phyloP scores from a whole-genome alignment of 768 basidiomycete species.

The Pleurotus citrinopileatus region DNA sequence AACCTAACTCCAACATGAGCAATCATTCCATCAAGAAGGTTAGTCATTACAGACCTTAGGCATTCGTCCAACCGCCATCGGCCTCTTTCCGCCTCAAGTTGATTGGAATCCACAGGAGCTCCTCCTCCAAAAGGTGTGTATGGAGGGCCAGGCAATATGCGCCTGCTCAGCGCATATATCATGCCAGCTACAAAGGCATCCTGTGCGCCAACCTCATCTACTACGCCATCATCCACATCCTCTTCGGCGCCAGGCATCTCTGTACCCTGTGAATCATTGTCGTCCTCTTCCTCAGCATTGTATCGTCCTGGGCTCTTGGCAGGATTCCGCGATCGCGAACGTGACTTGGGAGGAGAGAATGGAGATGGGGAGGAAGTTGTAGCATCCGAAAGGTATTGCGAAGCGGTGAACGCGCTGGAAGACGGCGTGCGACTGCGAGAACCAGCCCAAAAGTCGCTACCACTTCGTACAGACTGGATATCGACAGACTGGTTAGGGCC shows the following conservation, averaged over 20 bases:
- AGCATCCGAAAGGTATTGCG: slow-evolving; percentile 28
- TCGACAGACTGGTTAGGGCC: slow-evolving; percentile 26
- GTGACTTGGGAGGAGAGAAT: slow-evolving; percentile 12
- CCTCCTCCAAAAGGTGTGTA: slow-evolving; percentile 59
- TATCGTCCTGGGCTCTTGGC: slow-evolving; percentile 27
- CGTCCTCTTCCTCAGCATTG: slow-evolving; percentile 41
- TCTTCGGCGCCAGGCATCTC: slow-evolving; percentile 41
- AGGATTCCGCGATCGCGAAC: not conserved
- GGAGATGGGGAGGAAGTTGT: slow-evolving; percentile 23
- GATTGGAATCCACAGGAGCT: slow-evolving; percentile 25
- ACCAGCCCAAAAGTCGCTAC: slow-evolving; percentile 77
- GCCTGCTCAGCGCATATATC: slow-evolving; percentile 77
- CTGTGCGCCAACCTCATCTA: slow-evolving; percentile 77
- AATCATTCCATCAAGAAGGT: not conserved
- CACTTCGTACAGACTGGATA: slow-evolving; percentile 53
- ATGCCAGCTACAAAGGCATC: slow-evolving; percentile 86
- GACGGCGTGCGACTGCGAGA: slow-evolving; percentile 52
- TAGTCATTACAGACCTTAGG: slow-evolving; percentile 47
- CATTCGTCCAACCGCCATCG: slow-evolving; percentile 84
- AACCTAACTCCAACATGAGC: slow-evolving; percentile 49
- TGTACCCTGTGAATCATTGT: slow-evolving; percentile 58
- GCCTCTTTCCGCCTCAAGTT: slow-evolving; percentile 40
- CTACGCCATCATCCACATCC: slow-evolving; percentile 36
- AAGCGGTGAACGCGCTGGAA: slow-evolving; percentile 52
- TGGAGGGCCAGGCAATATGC: slow-evolving; percentile 71